Base-by-base conservation (phyloP, 169 alveolate genomes). In the Plasmodium yoelii region DNA sequence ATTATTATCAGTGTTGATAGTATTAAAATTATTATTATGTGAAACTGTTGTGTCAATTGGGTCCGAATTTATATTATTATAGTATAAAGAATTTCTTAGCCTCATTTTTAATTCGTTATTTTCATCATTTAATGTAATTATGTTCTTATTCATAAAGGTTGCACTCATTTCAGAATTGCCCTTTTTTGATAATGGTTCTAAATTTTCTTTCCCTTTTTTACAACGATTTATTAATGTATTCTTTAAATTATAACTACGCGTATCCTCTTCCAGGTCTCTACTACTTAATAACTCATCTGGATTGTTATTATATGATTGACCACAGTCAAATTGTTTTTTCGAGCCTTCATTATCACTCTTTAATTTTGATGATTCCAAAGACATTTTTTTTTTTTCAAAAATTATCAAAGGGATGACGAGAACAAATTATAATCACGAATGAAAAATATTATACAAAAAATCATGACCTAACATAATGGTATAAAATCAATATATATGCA, bases 371-470 rank as follows among this genome's bases (percentile, higher is more conserved):
- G 90, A 80, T 53, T 28, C 80, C 51, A 49, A 65, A 65, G 90
- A 65, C 90, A 80, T 80, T 80, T 65, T 63, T n/a, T 65, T 63
- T n/a, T 10, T 47, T 12, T 39, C n/a, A 75, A 42, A 75, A 61
- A 19, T 34, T 42, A 47, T 28, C 61, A 75, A 24, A 61, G 9
- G 24, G 51, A 10, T n/a, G 15, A 65, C 9, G 15, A n/a, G 7
- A 65, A 69, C 0, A 46, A 69, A 12, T 22, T 15, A 49, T 6
- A 49, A 19, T 1, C 12, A 24, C 0, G 19, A 10, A 61, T 6
- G 53, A 70, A 51, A 10, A 49, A 46, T 26, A 70, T 19, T 5
- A 19, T 3, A 51, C 9, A 72, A n/a, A n/a, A 46, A 60, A 34
- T 34, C 42, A 34, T 34, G 7, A 0, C 7, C 42, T 34, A 34